Evolutionary conservation across 2,329 filamentous ascomycete species (phyloP).

Genomic region (Esteya vermicola): DNA sequence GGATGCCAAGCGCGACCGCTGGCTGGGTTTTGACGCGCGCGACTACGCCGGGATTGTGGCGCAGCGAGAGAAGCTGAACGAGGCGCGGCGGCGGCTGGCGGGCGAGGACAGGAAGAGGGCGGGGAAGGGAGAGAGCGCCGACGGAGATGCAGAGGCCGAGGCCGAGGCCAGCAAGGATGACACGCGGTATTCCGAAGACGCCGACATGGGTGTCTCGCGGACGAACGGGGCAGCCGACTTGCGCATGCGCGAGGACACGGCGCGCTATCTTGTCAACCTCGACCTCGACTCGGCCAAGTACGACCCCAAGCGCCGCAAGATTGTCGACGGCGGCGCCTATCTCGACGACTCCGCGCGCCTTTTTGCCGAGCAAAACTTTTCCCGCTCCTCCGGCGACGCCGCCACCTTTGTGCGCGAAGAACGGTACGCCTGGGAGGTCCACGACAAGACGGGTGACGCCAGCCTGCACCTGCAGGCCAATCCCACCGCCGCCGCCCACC

Average conservation of each 20-base stretch:
- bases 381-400: conserved; percentile 78
- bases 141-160: conserved; percentile 14
- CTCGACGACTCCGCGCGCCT: conserved; percentile 66
- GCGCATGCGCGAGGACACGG: conserved; percentile 87
- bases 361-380: conserved; percentile 86
- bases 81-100: conserved; percentile 42
- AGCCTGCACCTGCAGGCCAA: conserved; percentile 89
- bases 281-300: conserved; percentile 96
- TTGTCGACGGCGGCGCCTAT: conserved; percentile 74
- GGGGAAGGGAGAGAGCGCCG: conserved; percentile 37
- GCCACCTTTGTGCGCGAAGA: conserved; percentile 85
- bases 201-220: conserved; percentile 90
- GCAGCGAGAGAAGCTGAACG: conserved; percentile 77
- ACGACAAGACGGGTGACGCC: conserved; percentile 67
- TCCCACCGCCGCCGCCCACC: conserved; percentile 79
- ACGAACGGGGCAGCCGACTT: conserved; percentile 82
- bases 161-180: conserved; percentile 1
- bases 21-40: conserved; percentile 91
- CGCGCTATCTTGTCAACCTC: conserved; percentile 88
- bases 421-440: conserved; percentile 85
- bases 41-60: conserved; percentile 82
- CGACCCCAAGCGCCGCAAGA: conserved; percentile 85
- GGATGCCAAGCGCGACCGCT: conserved; percentile 94
- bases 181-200: conserved; percentile 68
- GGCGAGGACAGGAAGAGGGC: conserved; percentile 33